Base-by-base conservation (phyloP, 2,329 filamentous ascomycete species). In the Plenodomus biglobosus region DNA sequence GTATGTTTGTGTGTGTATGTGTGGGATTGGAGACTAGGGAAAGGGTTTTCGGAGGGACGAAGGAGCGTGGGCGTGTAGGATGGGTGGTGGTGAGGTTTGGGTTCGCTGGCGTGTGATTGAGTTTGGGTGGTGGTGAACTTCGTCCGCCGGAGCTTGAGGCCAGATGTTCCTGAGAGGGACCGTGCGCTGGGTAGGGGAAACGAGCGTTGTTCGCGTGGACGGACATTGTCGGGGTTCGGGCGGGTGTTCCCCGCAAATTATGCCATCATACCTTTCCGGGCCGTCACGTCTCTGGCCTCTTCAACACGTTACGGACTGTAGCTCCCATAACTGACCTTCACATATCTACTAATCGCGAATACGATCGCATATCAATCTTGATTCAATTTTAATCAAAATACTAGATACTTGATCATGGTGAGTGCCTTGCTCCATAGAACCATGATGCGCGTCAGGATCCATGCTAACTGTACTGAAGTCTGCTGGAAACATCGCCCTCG, bases 401-500 rank as follows among this genome's bases (percentile, higher is more conserved):
- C 11, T 11, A 24, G 11, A 24, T 6, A 5, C 11, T 24, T 24
- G 6, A 32, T 32, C 27, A 40, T 40, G 38, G 38, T 40, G 8
- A n/a, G 38, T 39, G 37, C 19, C 7, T 2, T 36, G 8, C 24
- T 32, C 6, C 8, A 8, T 10, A 5, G 4, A 17, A 3, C 16
- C 11, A 5, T 6, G n/a, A 17, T 16, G n/a, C n/a, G n/a, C 30
- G 32, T 8, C 13, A n/a, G 17, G 19, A 30, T 21, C 38, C 27
- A 44, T 40, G 44, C 49, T 56, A 44, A 58, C 36, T 20, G 17
- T 35, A 10, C 15, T 55, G 54, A 44, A 47, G 37, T 58, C 69
- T 53, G 73, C 80, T 55, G 75, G 80, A 60, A 80, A 76, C 65
- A 85, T 90, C 66, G 90, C 92, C 56, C 89, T 86, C 72, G 71